A percentile compares a stretch with the other conserved stretches of the same genome.
These are phyloP conservation scores for Boletus rubroflammeus DNA, from an alignment of 768 basidiomycete genomes.

Conservation along the genomic window DNA sequence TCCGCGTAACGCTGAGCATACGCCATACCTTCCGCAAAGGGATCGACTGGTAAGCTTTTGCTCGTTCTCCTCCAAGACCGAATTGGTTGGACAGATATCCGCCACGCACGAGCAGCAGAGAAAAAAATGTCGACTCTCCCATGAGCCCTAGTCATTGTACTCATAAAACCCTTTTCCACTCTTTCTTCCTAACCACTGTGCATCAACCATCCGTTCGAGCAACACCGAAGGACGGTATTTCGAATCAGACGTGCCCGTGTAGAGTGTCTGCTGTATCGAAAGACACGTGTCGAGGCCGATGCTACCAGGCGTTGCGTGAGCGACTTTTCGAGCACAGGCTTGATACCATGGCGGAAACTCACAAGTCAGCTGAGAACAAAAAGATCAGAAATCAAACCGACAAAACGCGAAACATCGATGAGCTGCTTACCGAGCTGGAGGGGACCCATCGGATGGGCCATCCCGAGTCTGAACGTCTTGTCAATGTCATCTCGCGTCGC, in stretches of 20 bases:
- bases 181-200: conserved; percentile 90
- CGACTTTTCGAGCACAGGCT: too few relatives aligned
- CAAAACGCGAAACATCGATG: neutral
- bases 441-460: conserved; percentile 95
- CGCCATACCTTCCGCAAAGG: neutral
- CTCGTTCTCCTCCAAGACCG: too few relatives aligned
- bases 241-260: conserved; percentile 85
- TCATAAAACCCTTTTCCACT: conserved; percentile 95
- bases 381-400: neutral
- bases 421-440: conserved; percentile 65
- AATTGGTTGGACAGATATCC: neutral
- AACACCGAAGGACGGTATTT: conserved; percentile 93
- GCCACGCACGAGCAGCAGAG: neutral
- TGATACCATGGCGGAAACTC: conserved; percentile 4
- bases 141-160: conserved; percentile 38
- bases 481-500: conserved; percentile 95
- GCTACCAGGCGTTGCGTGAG: conserved; percentile 36
- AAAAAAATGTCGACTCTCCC: neutral
- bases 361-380: conserved; percentile 30
- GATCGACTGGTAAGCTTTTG: neutral
- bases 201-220: conserved; percentile 94
- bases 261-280: conserved; percentile 86
- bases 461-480: conserved; percentile 88
- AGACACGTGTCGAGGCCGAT: conserved; percentile 98
- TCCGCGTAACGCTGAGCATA: neutral